Evolutionary conservation across 1,284 basidiomycete genomes (phyloP).

Genomic region (Coriolopsis trogii): DNA sequence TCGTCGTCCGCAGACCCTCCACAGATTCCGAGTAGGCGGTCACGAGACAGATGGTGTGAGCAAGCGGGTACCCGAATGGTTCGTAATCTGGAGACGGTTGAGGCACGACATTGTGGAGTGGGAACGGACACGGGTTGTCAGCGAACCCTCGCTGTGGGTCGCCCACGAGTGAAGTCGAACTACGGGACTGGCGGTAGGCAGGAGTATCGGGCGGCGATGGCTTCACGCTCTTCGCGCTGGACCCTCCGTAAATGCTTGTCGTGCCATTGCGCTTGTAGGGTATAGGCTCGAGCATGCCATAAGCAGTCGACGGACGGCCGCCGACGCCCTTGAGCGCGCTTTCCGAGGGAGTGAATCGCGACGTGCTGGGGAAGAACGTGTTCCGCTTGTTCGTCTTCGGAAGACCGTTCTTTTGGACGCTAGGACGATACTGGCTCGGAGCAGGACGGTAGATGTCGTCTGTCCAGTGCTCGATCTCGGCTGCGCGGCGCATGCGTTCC

Average conservation of each 20-base stretch:
- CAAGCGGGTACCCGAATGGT: constrained; percentile 96
- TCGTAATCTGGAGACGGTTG: constrained; percentile 92
- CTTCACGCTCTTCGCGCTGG: constrained; percentile 43
- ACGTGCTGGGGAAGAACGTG: constrained; percentile 81
- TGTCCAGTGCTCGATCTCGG: constrained; percentile 96
- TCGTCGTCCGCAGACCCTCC: constrained; percentile 94
- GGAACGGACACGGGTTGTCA: constrained; percentile 88
- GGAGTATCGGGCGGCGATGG: constrained; percentile 79
- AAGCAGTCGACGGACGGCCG: constrained; percentile 73
- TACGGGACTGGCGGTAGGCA: constrained; percentile 74
- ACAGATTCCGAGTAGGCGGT: constrained; percentile 98
- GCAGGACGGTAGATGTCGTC: constrained; percentile 96
- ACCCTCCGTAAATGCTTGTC: constrained; percentile 58
- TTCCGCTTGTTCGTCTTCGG: constrained; percentile 60
- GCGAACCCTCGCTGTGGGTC: constrained; percentile 51
- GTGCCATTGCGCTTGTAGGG: constrained; percentile 57
- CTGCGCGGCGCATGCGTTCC: constrained; percentile 89
- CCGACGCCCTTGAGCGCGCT: constrained; percentile 63
- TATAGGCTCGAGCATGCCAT: constrained; percentile 70
- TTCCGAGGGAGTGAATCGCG: constrained; percentile 86
- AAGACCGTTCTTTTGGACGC: constrained; percentile 73
- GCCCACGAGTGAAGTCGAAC: constrained; percentile 74
- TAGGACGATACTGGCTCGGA: constrained; percentile 90
- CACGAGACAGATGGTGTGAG: constrained; percentile 94
- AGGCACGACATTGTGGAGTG: constrained; percentile 86